Base-by-base conservation (phyloP, 257 asterid species). In the Capsicum rhomboideum region DNA sequence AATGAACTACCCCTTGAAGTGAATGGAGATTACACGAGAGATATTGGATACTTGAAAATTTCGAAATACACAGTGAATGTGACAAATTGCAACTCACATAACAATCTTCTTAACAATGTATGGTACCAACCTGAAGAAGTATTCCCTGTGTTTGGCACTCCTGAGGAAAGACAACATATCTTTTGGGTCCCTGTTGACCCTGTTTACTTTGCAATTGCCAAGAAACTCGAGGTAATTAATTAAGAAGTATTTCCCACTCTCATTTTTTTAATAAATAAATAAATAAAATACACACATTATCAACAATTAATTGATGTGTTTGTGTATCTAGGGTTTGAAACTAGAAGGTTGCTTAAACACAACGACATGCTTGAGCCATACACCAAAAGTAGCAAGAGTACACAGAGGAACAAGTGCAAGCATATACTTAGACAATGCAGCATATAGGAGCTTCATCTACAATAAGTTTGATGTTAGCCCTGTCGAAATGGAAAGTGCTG, bases 51-150 rank as follows among this genome's bases (percentile, higher is more conserved):
- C 86, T 28, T 91, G 5, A 88, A 78, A 17, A 69, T 92, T 79
- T 26, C 87, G 0, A 0, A 90, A 23, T 92, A 86, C 81, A 16
- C 69, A 0, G 79, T 85, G 6, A 89, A 91, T 54, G 81, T 6
- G 8, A 69, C 72, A 31, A 26, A 67, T 0, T 67, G 85, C 80
- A 79, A 23, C n/a, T 18, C 83, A 17, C 7, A 10, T 20, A 82
- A 87, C 72, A 92, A 92, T 82, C 84, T 89, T 16, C 86, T 92
- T 10, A 92, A 92, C 87, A 85, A 87, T 34, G 12, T 90, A 14
- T 92, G 95, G 93, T 92, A 89, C 79, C 95, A 92, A 67, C 91
- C 89, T 0, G 95, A 92, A 67, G 95, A 92, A 86, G 82, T 89
- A 66, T 92, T 90, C 63, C 93, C 91, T 16, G 86, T 89, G 13